Evolutionary conservation across 73 alveolate species (phyloP), one percentile per base, ranked within the genome.

Genomic region (Durusdinium trenchii): DNA sequence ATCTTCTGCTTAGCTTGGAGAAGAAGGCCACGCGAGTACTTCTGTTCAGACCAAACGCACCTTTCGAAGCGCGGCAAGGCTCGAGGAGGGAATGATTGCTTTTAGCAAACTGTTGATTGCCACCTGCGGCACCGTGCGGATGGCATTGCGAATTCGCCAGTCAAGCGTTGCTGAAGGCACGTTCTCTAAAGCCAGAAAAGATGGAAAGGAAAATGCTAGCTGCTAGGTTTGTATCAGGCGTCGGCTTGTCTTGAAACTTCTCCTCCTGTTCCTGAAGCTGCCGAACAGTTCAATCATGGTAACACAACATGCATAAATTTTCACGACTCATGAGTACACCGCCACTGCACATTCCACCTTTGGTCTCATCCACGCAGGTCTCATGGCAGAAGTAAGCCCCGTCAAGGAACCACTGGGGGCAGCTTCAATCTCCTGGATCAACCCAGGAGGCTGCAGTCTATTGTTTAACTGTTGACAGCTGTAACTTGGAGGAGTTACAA

Each of bases 351-450:
- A n/a, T n/a, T n/a, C 12, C 43, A 43, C 75, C 52, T 84, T 84
- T 3, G 94, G 94, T 84, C 94, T 86, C 95, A 86, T 86, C 95
- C 95, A 86, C 16, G 95, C 95, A 2, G 95, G 95, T 26, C 95
- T 35, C 95, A 86, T 86, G 32, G 95, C 84, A 10, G 95, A 42
- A 52, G 84, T 28, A 35, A 57, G 51, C 30, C 95, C 95, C 26
- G 95, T 86, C 64, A 86, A 40, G 40, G 95, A 86, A 4, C 95
- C 95, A 38, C 84, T 62, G n/a, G 95, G 95, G 3, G 95, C 95
- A 3, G 95, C 95, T 43, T 86, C 95, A 60, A 62, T 57, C 50
- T 60, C 95, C 95, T 86, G 81, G 43, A 26, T 26, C 40, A 26
- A 26, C 32, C 76, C 18, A 62, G 43, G 18, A 40, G 14, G 20